Evolutionary conservation across 768 basidiomycete species (phyloP).

Genomic region (Pleurotus tuoliensis): DNA sequence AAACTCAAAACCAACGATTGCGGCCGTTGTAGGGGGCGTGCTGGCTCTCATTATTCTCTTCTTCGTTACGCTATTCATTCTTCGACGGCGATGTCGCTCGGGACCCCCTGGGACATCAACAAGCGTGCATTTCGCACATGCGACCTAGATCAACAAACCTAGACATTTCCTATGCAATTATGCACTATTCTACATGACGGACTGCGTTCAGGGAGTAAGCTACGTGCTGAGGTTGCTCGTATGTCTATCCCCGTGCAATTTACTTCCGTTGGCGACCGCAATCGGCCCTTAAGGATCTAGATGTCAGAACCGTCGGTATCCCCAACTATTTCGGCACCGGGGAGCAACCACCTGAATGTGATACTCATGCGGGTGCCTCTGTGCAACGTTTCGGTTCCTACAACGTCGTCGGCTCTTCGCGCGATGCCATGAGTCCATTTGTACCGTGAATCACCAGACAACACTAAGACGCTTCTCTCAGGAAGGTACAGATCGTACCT

Average conservation of each 20-base stretch:
- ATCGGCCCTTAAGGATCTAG: background rate
- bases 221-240: background rate
- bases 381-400: slow-evolving; percentile 29
- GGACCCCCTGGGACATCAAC: background rate
- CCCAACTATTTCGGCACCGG: slow-evolving; percentile 82
- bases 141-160: background rate
- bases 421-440: slow-evolving; percentile 88
- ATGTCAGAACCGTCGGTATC: slow-evolving; percentile 12
- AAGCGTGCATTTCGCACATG: background rate
- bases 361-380: slow-evolving; percentile 68
- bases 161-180: background rate
- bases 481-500: slow-evolving; percentile 66
- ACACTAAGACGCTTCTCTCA: slow-evolving; percentile 68
- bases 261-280: background rate
- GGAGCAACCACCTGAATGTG: slow-evolving; percentile 83
- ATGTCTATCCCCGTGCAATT: background rate
- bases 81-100: background rate
- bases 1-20: background rate
- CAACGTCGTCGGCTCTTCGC: slow-evolving; percentile 58
- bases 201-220: background rate
- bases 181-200: background rate
- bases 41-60: background rate
- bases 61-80: slow-evolving; percentile 1
- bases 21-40: background rate
- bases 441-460: slow-evolving; percentile 81